Conservation (phyloP, 305 asterid genomes). For the Rubia tinctorum region DNA sequence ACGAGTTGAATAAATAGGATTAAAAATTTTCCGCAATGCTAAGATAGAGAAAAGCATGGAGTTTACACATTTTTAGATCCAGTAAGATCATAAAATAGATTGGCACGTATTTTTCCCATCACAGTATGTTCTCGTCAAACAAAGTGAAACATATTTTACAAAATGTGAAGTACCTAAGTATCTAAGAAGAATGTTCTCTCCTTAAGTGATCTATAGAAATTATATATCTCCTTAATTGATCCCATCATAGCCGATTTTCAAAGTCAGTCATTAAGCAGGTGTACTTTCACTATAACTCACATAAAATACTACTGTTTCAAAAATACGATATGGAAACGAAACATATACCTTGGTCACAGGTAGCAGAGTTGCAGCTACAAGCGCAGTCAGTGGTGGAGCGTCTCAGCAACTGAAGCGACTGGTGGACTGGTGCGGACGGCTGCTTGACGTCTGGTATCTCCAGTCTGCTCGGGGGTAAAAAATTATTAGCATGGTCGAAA, state of each 20-base stretch:
- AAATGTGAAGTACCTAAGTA: not conserved
- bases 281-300: slow-evolving; percentile 5
- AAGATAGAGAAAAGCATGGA: not conserved
- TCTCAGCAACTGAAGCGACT: too few relatives aligned
- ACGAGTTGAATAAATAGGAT: not conserved
- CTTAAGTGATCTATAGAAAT: not conserved
- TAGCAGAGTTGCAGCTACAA: slow-evolving; percentile 94
- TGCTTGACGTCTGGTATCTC: too few relatives aligned
- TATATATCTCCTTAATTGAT: not conserved
- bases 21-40: not conserved
- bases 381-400: too few relatives aligned
- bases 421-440: too few relatives aligned
- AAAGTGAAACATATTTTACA: not conserved
- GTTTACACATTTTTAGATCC: not conserved
- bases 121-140: not conserved
- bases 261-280: slow-evolving; percentile 5
- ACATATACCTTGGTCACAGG: slow-evolving; percentile 87
- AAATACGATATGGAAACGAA: not conserved
- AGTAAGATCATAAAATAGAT: not conserved
- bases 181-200: not conserved
- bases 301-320: not conserved
- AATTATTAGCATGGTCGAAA: too few relatives aligned
- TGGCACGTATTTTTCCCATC: not conserved
- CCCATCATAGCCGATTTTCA: slow-evolving; percentile 8
- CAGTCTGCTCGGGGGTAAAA: too few relatives aligned